These are phyloP conservation scores for Penicillium polonicum DNA, from an alignment of 2,329 filamentous ascomycete species.

Conservation along the genomic window DNA sequence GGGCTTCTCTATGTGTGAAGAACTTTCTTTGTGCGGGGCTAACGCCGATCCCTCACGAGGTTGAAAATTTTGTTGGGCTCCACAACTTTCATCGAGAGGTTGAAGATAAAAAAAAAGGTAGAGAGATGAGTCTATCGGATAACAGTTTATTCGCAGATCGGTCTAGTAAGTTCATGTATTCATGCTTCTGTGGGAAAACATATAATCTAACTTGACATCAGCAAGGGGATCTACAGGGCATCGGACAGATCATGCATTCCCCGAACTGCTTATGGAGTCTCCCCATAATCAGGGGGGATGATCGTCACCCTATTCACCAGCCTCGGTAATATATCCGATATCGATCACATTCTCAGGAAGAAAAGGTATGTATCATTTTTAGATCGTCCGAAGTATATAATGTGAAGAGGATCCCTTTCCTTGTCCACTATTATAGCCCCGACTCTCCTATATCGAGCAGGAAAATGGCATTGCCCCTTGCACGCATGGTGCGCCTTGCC, in stretches of 20 bases:
- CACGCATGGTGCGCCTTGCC: slow-evolving; percentile 7
- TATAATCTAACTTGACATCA: neutral
- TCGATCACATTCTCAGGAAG: slow-evolving; percentile 4
- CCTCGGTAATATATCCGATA: slow-evolving; percentile 3
- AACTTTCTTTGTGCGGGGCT: slow-evolving; percentile 3
- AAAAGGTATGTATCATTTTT: neutral
- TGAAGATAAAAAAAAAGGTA: neutral
- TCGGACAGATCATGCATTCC: neutral
- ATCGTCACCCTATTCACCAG: neutral
- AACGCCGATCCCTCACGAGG: slow-evolving; percentile 1
- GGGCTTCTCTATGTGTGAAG: neutral
- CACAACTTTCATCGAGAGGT: neutral
- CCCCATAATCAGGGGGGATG: neutral
- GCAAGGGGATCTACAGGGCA: neutral
- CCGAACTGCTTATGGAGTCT: neutral
- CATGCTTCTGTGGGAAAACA: neutral
- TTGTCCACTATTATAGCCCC: neutral
- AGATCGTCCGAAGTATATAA: neutral
- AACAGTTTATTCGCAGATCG: neutral
- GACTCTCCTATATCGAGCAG: neutral
- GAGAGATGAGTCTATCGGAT: neutral
- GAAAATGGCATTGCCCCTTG: slow-evolving; percentile 6
- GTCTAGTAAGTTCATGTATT: neutral
- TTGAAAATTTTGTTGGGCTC: neutral
- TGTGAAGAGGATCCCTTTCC: neutral